Evolutionary conservation across 495 filamentous ascomycete genomes (phyloP), one percentile per base, ranked within the genome.

Genomic region (Thermothielavioides terrestris): DNA sequence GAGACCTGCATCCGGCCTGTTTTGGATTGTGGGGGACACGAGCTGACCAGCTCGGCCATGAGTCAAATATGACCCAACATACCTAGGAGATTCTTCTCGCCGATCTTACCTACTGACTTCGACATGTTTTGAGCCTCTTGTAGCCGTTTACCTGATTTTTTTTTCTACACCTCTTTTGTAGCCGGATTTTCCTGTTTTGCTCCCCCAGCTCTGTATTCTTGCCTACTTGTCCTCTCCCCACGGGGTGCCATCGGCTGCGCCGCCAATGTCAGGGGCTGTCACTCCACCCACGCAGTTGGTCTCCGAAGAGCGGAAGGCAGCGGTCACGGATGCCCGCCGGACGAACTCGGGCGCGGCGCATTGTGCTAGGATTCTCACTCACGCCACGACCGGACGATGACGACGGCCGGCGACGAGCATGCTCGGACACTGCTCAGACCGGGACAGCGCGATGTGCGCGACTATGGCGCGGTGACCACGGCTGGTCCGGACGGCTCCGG

Each of bases 361-460:
- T 28, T 5, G 6, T 23, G 18, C 15, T 21, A 28, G 26, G 14
- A 15, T 5, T 28, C n/a, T 21, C 28, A 9, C 17, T 26, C 17
- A 2, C 31, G 4, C 9, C 34, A 28, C 23, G 12, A 8, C 35
- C 20, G 40, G 26, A 55, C 22, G 23, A 59, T 61, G 56, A 36
- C 31, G 2, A 21, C 23, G 14, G 20, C 18, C 42, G 38, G 28
- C 28, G 23, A 48, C 32, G 38, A 25, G 27, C 32, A 51, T 26
- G 36, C 39, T 17, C 37, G 26, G 35, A 31, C 46, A 18, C 41
- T 45, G 18, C 56, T 59, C 30, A 28, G 30, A 22, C 32, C 21
- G 17, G 42, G 18, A 7, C 35, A 18, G 18, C 15, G 25, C n/a
- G 41, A 42, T 23, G 17, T 32, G 38, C 34, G 18, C 30, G 49